Percentiles rank a stretch among this genome's conserved stretches.
Conservation (phyloP, 768 basidiomycete species). For the Pulveroboletus sp. region DNA sequence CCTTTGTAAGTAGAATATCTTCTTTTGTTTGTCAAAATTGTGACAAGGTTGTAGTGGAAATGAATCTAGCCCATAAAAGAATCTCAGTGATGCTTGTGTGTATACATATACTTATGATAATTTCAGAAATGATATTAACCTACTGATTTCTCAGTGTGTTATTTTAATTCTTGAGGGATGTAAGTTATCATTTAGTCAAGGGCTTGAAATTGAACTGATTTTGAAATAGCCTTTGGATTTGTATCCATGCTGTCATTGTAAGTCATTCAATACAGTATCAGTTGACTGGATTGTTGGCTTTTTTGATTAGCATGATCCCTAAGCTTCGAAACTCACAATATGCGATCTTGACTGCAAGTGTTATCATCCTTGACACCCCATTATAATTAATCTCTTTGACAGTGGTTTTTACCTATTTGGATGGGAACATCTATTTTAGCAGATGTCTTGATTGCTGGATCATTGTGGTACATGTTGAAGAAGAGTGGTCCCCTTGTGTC, state of each 20-base stretch:
- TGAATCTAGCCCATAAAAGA: neutral
- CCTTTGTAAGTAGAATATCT: conserved; percentile 12
- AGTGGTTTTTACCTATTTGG: conserved; percentile 24
- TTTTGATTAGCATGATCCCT: neutral
- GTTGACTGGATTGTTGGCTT: neutral
- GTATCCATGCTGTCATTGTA: conserved; percentile 9
- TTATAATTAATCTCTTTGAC: too few relatives aligned
- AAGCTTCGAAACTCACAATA: neutral
- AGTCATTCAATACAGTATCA: neutral
- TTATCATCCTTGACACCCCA: neutral
- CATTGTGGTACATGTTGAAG: conserved; percentile 15
- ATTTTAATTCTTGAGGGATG: conserved; percentile 21
- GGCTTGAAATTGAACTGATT: neutral
- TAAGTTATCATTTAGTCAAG: neutral
- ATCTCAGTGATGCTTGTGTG: conserved; percentile 19
- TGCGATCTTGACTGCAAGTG: conserved; percentile 3
- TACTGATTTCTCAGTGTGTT: conserved; percentile 10
- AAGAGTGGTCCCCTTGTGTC: conserved; percentile 4
- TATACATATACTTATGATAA: neutral
- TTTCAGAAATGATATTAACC: neutral
- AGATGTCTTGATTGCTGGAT: conserved; percentile 24
- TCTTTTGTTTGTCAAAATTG: neutral
- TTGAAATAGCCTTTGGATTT: conserved; percentile 15
- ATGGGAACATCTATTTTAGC: conserved; percentile 18
- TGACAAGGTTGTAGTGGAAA: conserved; percentile 10